Conservation (phyloP, 345 rosid species). For the Bruguiera gymnorhiza region DNA sequence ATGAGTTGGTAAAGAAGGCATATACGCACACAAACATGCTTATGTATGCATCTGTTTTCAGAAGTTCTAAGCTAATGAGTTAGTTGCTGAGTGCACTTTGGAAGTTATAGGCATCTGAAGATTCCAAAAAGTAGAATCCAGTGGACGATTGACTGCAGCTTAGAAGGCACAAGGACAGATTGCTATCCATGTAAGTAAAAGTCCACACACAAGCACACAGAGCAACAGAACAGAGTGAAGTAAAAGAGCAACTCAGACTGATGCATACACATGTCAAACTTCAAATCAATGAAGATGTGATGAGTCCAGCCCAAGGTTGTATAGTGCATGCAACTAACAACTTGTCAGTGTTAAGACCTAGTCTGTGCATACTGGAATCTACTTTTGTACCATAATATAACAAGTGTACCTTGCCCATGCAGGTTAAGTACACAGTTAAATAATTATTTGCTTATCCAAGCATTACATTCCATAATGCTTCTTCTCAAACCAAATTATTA, state of each 20-base stretch:
- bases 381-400: too few species aligned
- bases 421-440: too few species aligned
- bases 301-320: too few species aligned
- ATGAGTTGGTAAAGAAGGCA: not conserved
- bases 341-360: too few species aligned
- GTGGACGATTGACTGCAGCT: not conserved
- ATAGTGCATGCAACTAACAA: too few species aligned
- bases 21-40: not conserved
- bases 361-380: too few species aligned
- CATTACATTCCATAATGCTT: not conserved
- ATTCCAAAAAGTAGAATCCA: not conserved
- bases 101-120: not conserved
- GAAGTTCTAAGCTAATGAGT: too few species aligned
- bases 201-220: not conserved
- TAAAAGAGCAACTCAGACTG: not conserved
- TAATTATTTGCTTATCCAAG: not conserved
- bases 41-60: not conserved
- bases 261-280: too few species aligned
- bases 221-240: not conserved
- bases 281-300: too few species aligned
- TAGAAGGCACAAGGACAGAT: not conserved
- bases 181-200: not conserved
- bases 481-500: not conserved
- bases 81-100: too few species aligned
- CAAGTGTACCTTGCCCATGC: too few species aligned